Conservation (phyloP, 2,329 filamentous ascomycete genomes). For the Eurotiales sp. region DNA sequence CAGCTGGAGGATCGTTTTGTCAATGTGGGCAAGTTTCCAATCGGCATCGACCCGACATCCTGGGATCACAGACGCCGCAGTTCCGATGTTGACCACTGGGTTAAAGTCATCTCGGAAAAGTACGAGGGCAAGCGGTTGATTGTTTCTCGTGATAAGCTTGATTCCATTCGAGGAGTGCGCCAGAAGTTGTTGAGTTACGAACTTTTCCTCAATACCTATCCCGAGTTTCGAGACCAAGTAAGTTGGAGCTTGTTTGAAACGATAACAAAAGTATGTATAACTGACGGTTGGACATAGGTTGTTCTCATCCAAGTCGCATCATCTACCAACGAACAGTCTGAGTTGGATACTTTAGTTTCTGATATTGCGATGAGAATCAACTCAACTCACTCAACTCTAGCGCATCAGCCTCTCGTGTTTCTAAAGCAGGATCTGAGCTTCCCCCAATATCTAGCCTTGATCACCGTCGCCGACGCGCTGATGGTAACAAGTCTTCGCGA, state of each 20-base stretch:
- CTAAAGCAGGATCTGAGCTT: constrained; percentile 93
- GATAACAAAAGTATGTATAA: too few species aligned
- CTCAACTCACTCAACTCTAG: constrained; percentile 81
- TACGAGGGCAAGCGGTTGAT: constrained; percentile 89
- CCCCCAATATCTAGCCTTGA: constrained; percentile 83
- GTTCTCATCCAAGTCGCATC: constrained; percentile 93
- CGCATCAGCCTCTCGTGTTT: constrained; percentile 89
- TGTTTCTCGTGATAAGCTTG: constrained; percentile 89
- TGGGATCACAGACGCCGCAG: constrained; percentile 68
- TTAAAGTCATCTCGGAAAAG: constrained; percentile 72
- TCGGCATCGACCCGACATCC: constrained; percentile 82
- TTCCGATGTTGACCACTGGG: constrained; percentile 71
- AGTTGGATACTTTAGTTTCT: constrained; percentile 81
- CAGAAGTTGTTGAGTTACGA: constrained; percentile 93
- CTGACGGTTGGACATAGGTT: constrained; percentile 49
- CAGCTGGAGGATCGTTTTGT: constrained; percentile 92
- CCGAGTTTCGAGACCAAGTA: constrained; percentile 75
- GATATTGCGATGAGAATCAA: constrained; percentile 96
- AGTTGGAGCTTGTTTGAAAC: constrained; percentile 8
- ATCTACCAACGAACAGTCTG: constrained; percentile 81
- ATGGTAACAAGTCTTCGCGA: constrained; percentile 95
- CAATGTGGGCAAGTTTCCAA: constrained; percentile 78
- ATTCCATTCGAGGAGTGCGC: constrained; percentile 84
- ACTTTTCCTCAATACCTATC: constrained; percentile 89
- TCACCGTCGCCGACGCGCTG: constrained; percentile 83